Percentiles rank a stretch among this genome's conserved stretches.
Conservation (phyloP, 345 rosid genomes). For the Draba incana region DNA sequence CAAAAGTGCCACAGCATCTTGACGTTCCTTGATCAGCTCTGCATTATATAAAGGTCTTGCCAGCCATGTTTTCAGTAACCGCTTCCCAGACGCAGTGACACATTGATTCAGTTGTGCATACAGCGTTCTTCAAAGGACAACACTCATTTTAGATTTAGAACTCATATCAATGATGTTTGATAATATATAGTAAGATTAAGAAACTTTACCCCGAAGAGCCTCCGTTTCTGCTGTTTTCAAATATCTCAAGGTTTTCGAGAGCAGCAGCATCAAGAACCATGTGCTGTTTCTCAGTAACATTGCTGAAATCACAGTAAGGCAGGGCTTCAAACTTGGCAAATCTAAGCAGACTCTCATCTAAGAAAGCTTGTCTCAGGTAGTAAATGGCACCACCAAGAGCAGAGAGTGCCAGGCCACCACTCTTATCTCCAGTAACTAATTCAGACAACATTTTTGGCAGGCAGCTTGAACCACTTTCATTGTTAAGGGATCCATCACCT, state of each 20-base stretch:
- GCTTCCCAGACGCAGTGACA: constrained; percentile 91
- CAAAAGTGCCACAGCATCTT: constrained; percentile 86
- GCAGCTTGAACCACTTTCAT: constrained; percentile 40
- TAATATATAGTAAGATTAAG: constrained; percentile 27
- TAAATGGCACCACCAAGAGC: constrained; percentile 94
- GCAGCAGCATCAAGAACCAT: constrained; percentile 98
- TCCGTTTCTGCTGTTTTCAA: constrained; percentile 92
- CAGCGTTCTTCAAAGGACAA: constrained; percentile 65
- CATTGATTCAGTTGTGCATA: constrained; percentile 89
- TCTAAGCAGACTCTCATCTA: constrained; percentile 87
- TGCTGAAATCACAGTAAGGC: constrained; percentile 62
- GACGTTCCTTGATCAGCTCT: constrained; percentile 79
- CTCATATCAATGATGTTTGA: constrained; percentile 15
- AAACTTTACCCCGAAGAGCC: constrained; percentile 72
- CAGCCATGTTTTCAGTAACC: constrained; percentile 90
- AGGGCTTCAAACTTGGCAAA: constrained; percentile 86
- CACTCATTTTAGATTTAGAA: constrained; percentile 32
- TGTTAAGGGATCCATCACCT: constrained; percentile 24
- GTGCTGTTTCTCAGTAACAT: constrained; percentile 65
- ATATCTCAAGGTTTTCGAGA: constrained; percentile 94
- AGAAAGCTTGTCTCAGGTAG: constrained; percentile 86
- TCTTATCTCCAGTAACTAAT: constrained; percentile 57
- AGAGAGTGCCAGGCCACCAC: constrained; percentile 74
- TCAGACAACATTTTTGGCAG: constrained; percentile 64
- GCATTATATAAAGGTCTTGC: constrained; percentile 83